Conservation (phyloP, 257 asterid genomes). For the Solanum bulbocastanum region DNA sequence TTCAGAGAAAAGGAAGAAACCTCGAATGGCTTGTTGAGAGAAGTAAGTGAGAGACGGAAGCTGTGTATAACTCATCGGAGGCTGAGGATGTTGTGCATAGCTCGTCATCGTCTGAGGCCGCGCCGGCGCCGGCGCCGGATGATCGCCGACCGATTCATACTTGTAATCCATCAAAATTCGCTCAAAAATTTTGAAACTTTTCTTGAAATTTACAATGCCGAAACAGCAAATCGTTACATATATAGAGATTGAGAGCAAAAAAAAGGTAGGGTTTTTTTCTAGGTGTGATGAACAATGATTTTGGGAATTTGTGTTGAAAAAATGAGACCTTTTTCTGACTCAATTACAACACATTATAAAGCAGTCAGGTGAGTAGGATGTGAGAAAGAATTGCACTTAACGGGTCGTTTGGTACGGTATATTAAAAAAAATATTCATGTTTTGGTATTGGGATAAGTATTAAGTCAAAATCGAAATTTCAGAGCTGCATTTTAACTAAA, state of each 20-base stretch:
- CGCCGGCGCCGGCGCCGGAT: neutral
- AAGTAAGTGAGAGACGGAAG: neutral
- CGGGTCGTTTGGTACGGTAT: neutral
- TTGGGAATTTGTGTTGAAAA: neutral
- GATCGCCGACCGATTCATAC: neutral
- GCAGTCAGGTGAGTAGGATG: neutral
- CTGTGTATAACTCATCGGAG: neutral
- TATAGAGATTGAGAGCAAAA: neutral
- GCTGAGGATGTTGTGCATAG: neutral
- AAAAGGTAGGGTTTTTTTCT: neutral
- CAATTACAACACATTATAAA: neutral
- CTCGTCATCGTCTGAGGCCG: neutral
- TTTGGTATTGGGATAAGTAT: too few relatives aligned
- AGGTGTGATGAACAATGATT: neutral
- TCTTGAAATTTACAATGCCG: neutral
- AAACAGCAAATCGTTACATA: neutral
- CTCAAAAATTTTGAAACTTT: neutral
- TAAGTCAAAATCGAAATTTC: accelerated
- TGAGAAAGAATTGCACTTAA: neutral
- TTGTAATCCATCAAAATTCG: neutral
- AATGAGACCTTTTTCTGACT: neutral
- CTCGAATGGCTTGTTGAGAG: neutral
- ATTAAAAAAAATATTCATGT: too few relatives aligned
- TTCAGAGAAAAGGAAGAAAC: neutral
- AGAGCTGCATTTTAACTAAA: too few relatives aligned